Evolutionary conservation across 345 rosid genomes (phyloP).

Genomic region (Cardamine resedifolia): DNA sequence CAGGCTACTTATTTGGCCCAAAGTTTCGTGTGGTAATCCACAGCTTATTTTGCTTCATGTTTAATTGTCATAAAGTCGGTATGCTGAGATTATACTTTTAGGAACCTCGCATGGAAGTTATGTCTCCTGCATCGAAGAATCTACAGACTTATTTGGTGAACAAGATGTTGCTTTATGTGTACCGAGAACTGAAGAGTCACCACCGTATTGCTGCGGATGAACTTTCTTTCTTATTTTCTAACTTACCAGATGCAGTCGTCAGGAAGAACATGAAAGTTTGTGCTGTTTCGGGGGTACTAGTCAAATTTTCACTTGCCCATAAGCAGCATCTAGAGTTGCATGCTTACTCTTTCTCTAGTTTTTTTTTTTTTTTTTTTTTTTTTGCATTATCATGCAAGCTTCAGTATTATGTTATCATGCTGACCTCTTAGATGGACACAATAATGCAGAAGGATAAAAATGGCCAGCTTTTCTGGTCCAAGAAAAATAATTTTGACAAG

Average conservation of each 20-base stretch:
- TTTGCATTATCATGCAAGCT: slow-evolving; percentile 35
- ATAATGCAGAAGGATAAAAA: slow-evolving; percentile 60
- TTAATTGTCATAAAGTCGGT: neutral
- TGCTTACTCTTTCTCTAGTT: neutral
- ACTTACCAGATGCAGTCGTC: slow-evolving; percentile 60
- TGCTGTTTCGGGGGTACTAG: slow-evolving; percentile 64
- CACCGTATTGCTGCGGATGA: slow-evolving; percentile 72
- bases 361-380: slow-evolving; percentile 51
- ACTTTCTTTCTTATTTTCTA: slow-evolving; percentile 61
- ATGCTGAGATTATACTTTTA: slow-evolving; percentile 31
- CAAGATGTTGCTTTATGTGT: slow-evolving; percentile 71
- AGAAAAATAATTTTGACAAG: slow-evolving; percentile 53
- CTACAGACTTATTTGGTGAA: slow-evolving; percentile 71
- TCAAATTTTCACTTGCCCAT: neutral
- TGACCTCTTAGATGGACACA: slow-evolving; percentile 34
- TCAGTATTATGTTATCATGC: neutral
- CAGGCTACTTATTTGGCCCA: neutral
- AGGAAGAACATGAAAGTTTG: slow-evolving; percentile 73
- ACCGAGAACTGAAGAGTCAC: slow-evolving; percentile 64
- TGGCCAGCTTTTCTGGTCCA: slow-evolving; percentile 68
- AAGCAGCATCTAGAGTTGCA: neutral
- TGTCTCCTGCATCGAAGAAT: slow-evolving; percentile 81
- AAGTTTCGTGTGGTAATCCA: neutral
- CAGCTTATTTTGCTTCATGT: slow-evolving; percentile 19
- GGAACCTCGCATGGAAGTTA: slow-evolving; percentile 97